phyloP scores from a whole-genome alignment of 2,329 filamentous ascomycete genomes.

The Grosmannia serpens region DNA sequence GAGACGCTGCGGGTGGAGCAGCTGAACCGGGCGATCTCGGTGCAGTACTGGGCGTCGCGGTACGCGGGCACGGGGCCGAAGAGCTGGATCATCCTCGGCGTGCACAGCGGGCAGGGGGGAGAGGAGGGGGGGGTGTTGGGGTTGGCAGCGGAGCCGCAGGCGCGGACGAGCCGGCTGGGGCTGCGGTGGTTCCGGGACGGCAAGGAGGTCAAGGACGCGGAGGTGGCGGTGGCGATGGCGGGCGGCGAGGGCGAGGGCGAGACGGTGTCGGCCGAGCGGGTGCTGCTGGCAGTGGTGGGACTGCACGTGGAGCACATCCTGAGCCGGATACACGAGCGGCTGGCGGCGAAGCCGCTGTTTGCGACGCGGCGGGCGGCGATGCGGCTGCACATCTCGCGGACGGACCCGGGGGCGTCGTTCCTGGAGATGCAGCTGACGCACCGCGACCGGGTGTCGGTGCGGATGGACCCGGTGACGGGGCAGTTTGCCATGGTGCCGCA shows the following conservation, averaged over 20 bases:
- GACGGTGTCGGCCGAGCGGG: conserved; percentile 56
- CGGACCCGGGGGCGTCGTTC: conserved; percentile 54
- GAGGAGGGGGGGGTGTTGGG: neutral
- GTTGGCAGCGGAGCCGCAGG: conserved; percentile 17
- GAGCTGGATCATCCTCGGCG: conserved; percentile 84
- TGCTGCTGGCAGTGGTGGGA: conserved; percentile 65
- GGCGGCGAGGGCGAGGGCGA: conserved; percentile 15
- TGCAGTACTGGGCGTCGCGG: conserved; percentile 81
- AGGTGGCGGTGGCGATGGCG: conserved; percentile 51
- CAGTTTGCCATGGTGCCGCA: conserved; percentile 58
- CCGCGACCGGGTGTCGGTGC: conserved; percentile 47
- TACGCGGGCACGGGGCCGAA: conserved; percentile 47
- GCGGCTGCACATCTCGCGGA: conserved; percentile 42
- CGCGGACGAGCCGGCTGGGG: conserved; percentile 40
- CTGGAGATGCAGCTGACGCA: conserved; percentile 60
- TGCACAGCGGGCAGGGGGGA: conserved; percentile 49
- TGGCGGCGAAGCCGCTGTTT: conserved; percentile 51
- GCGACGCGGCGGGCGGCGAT: conserved; percentile 46
- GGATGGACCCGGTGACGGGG: conserved; percentile 72
- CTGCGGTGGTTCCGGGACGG: conserved; percentile 79
- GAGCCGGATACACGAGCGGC: conserved; percentile 48
- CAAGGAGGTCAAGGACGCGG: conserved; percentile 52
- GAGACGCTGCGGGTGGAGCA: conserved; percentile 67
- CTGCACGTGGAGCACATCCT: conserved; percentile 65
- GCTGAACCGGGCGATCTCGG: conserved; percentile 67